Base-by-base conservation (phyloP, 352 stramenopile genomes). In the Phytophthora agathidicida region DNA sequence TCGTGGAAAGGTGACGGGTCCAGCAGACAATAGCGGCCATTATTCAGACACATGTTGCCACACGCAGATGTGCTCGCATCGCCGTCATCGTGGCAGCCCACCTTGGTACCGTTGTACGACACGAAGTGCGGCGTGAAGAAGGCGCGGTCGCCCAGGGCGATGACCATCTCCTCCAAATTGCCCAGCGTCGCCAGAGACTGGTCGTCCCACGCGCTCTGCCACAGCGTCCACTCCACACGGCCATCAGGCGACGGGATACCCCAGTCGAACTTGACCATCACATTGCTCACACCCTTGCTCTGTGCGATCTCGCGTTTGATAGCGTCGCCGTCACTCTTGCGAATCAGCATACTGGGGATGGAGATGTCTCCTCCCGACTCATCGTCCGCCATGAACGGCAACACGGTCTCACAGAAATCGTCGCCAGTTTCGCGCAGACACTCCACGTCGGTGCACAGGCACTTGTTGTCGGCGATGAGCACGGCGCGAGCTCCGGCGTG, bases 51-150 rank as follows among this genome's bases (percentile, higher is more conserved):
- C 65, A 99, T 93, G 68, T 97, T 98, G 56, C 91, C 95, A 69
- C 96, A 99, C 24, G 88, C 80, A 48, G 97, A 80, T 28, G 79
- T 59, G 14, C 52, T 66, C 27, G 67, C 38, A 42, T 77, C 83
- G 28, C 90, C 71, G 22, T 88, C 58, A 24, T 85, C 77, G 55
- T 94, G 77, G 76, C 97, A 99, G 11, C 92, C 89, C 43, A 97
- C 89, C 45, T 87, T 90, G 10, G 94, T 86, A 23, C 96, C 97
- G 63, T 99, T 97, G 77, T 98, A 99, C 59, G 98, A 96, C 27
- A 98, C 97, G 45, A 98, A 98, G 38, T 94, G 93, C 16, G 97
- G 97, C 41, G 96, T 98, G 73, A 99, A 99, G 68, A 95, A 97
- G 11, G 96, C 94, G 43, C 93, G 83, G 50, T 93, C 75, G 19